Percentiles rank a stretch among this genome's conserved stretches.
Conservation (phyloP, 1,284 basidiomycete species). For the Malassezia furfur region DNA sequence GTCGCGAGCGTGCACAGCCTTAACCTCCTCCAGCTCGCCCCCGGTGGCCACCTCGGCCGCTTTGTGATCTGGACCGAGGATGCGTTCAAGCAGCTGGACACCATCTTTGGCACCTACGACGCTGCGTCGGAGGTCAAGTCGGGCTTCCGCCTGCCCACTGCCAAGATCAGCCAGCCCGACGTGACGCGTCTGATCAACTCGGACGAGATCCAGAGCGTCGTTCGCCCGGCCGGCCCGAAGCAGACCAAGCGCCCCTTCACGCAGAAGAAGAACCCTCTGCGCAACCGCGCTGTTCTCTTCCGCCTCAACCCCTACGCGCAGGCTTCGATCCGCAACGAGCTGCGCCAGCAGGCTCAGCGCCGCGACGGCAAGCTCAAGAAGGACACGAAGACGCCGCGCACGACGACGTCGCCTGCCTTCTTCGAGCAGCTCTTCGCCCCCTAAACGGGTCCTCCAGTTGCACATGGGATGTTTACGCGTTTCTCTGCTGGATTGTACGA, state of each 20-base stretch:
- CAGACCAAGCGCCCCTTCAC: constrained; percentile 86
- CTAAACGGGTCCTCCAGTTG: constrained; percentile 3
- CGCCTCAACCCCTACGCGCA: constrained; percentile 97
- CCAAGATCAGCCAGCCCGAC: constrained; percentile 96
- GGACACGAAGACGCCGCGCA: constrained; percentile 51
- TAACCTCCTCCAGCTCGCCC: constrained; percentile 97
- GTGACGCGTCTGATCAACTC: constrained; percentile 94
- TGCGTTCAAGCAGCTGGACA: constrained; percentile 85
- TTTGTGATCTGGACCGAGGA: constrained; percentile 99
- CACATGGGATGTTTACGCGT: neutral
- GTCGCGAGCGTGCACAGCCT: constrained; percentile 85
- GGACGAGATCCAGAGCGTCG: constrained; percentile 58
- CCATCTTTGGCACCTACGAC: constrained; percentile 87
- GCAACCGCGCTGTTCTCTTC: constrained; percentile 94
- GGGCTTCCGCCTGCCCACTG: constrained; percentile 53
- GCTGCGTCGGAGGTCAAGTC: constrained; percentile 76
- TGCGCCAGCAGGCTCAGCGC: constrained; percentile 39
- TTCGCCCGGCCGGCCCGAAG: constrained; percentile 74
- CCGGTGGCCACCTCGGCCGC: constrained; percentile 96
- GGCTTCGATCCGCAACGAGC: constrained; percentile 40
- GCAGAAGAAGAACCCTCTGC: constrained; percentile 92
- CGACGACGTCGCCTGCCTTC: constrained; percentile 66
- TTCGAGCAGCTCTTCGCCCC: constrained; percentile 58
- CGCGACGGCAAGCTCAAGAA: constrained; percentile 34
- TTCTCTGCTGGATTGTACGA: constrained; percentile 5